Evolutionary conservation across 2,329 filamentous ascomycete genomes (phyloP).

Genomic region (Fusarium sp.): DNA sequence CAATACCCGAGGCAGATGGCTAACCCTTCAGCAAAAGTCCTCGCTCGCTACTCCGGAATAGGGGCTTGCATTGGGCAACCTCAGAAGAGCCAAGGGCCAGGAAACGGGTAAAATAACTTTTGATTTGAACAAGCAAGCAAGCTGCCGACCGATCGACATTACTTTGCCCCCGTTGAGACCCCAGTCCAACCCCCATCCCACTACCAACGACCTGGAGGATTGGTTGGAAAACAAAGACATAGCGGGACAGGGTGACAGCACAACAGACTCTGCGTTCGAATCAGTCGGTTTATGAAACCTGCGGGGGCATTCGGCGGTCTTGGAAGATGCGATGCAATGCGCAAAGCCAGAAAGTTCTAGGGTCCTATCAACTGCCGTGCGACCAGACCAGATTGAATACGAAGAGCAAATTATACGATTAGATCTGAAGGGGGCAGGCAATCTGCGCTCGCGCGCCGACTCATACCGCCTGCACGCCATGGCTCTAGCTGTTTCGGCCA

Average conservation of each 20-base stretch:
- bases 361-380: conserved; percentile 3
- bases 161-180: conserved; percentile 10
- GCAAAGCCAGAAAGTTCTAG: conserved; percentile 10
- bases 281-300: background rate
- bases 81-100: conserved; percentile 28
- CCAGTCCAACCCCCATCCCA: background rate
- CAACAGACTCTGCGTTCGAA: background rate
- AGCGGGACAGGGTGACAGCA: conserved; percentile 1
- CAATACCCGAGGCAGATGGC: background rate
- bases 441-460: background rate
- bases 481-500: conserved; percentile 26
- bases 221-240: conserved; percentile 2
- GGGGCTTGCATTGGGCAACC: conserved; percentile 15
- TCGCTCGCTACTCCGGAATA: conserved; percentile 22
- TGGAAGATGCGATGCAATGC: background rate
- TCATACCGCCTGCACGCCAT: conserved; percentile 7
- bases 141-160: conserved; percentile 38
- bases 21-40: conserved; percentile 16
- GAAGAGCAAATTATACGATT: conserved; percentile 28
- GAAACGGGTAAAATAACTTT: conserved; percentile 21
- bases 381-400: conserved; percentile 28
- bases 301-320: background rate
- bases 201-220: background rate
- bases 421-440: conserved; percentile 13
- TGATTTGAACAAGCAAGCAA: conserved; percentile 33